Conservation (phyloP, 306 rosid species). For the Rosa chinensis region DNA sequence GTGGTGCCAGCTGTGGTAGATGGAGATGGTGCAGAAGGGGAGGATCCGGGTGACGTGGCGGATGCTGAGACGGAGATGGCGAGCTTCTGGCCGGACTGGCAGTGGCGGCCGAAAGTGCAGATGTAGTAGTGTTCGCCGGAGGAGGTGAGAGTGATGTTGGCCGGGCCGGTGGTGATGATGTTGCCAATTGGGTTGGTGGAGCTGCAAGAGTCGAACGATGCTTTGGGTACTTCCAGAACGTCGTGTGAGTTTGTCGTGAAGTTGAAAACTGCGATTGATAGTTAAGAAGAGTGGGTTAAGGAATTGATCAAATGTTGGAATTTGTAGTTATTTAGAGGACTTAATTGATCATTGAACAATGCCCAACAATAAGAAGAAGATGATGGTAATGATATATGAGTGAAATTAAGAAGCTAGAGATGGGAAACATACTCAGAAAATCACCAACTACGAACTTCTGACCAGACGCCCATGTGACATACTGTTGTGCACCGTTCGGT, state of each 20-base stretch:
- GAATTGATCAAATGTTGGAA: background rate
- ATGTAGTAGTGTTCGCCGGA: conserved; percentile 27
- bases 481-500: background rate
- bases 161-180: conserved; percentile 19
- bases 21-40: conserved; percentile 12
- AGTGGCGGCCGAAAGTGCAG: conserved; percentile 24
- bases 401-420: background rate
- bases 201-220: conserved; percentile 12
- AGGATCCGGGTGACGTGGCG: background rate
- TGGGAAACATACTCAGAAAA: conserved; percentile 19
- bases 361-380: background rate
- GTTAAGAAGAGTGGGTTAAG: background rate
- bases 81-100: conserved; percentile 30
- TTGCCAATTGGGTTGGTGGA: background rate
- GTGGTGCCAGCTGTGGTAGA: background rate
- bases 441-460: conserved; percentile 38
- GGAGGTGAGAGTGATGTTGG: conserved; percentile 12
- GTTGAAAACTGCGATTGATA: conserved; percentile 6
- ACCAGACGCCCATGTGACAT: conserved; percentile 34
- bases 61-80: conserved; percentile 23
- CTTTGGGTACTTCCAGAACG: conserved; percentile 13
- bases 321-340: no score
- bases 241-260: conserved; percentile 3
- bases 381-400: background rate
- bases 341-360: no score